A percentile compares a stretch with the other conserved stretches of the same genome.
Conservation (phyloP, 208 protist species). For the Jaenimonas drosophilae region DNA sequence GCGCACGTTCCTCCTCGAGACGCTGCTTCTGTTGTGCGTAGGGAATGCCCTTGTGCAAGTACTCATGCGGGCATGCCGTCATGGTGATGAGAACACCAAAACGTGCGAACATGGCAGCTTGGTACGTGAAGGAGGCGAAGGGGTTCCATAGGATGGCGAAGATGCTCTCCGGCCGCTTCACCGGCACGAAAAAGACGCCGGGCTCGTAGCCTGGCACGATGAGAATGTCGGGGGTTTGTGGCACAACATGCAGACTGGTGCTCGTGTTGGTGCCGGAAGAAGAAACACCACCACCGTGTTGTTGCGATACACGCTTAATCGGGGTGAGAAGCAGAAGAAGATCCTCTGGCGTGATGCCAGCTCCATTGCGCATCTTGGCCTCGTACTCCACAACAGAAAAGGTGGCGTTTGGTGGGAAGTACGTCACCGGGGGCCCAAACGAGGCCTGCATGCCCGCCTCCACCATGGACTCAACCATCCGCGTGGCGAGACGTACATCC, state of each 20-base stretch:
- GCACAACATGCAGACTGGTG: too few species aligned
- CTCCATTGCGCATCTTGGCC: slow-evolving; percentile 22
- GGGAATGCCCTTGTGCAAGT: slow-evolving; percentile 43
- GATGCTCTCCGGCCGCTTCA: slow-evolving; percentile 64
- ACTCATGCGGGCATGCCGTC: slow-evolving; percentile 68
- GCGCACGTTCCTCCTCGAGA: neutral
- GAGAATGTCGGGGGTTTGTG: slow-evolving; percentile 38
- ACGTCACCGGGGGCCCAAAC: slow-evolving; percentile 31
- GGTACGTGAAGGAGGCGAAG: slow-evolving; percentile 57
- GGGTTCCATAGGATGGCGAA: slow-evolving; percentile 75
- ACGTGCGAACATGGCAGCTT: slow-evolving; percentile 50
- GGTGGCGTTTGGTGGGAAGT: slow-evolving; percentile 55
- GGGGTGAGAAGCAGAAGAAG: slow-evolving; percentile 43
- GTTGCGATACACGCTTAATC: slow-evolving; percentile 21
- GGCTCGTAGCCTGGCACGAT: slow-evolving; percentile 71
- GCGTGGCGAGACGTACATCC: slow-evolving; percentile 35
- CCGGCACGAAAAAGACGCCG: slow-evolving; percentile 70
- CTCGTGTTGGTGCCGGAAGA: too few species aligned
- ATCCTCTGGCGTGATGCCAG: slow-evolving; percentile 54
- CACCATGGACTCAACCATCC: slow-evolving; percentile 41
- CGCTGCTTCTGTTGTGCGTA: slow-evolving; percentile 45
- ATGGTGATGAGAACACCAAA: slow-evolving; percentile 76
- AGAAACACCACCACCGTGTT: too few species aligned
- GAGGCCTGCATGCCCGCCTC: slow-evolving; percentile 39
- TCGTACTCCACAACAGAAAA: slow-evolving; percentile 73